A percentile compares a stretch with the other conserved stretches of the same genome.
These are phyloP conservation scores for Corinectria fuckeliana DNA, from an alignment of 2,329 filamentous ascomycete species.

Conservation along the genomic window DNA sequence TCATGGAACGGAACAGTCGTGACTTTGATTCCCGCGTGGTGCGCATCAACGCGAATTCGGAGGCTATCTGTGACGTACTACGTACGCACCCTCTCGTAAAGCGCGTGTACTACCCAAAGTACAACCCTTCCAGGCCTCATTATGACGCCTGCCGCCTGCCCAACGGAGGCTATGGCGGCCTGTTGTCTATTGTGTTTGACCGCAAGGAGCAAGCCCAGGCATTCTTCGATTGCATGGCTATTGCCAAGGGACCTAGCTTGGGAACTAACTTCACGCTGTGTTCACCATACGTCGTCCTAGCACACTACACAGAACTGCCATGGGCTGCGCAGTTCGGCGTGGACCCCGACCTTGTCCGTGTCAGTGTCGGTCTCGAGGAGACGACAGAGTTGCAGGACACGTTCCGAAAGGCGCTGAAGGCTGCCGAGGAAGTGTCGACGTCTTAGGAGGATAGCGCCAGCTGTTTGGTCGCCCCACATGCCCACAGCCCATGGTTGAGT, in stretches of 20 bases:
- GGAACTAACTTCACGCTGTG: conserved; percentile 96
- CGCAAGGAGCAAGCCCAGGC: conserved; percentile 71
- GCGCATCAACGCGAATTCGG: conserved; percentile 84
- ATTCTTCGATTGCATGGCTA: conserved; percentile 87
- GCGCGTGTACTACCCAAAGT: conserved; percentile 86
- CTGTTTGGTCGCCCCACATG: background rate
- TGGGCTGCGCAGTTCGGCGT: conserved; percentile 88
- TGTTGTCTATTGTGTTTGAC: conserved; percentile 85
- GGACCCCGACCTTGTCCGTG: conserved; percentile 77
- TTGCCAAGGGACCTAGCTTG: conserved; percentile 90
- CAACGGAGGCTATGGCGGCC: conserved; percentile 84
- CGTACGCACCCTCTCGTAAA: conserved; percentile 69
- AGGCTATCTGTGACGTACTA: conserved; percentile 79
- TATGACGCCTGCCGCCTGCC: conserved; percentile 82
- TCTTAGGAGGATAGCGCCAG: background rate
- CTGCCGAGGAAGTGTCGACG: conserved; percentile 47
- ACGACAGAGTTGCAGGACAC: conserved; percentile 66
- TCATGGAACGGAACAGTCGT: conserved; percentile 94
- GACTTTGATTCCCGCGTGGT: conserved; percentile 86
- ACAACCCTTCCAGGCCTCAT: conserved; percentile 68
- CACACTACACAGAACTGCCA: conserved; percentile 90
- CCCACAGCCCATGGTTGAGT: background rate
- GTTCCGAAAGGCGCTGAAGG: conserved; percentile 74
- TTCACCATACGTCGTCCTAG: conserved; percentile 88
- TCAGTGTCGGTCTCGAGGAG: conserved; percentile 91